Percentiles rank a stretch among this genome's conserved stretches.
Conservation (phyloP, 495 filamentous ascomycete genomes). For the Margaritispora aquatica region DNA sequence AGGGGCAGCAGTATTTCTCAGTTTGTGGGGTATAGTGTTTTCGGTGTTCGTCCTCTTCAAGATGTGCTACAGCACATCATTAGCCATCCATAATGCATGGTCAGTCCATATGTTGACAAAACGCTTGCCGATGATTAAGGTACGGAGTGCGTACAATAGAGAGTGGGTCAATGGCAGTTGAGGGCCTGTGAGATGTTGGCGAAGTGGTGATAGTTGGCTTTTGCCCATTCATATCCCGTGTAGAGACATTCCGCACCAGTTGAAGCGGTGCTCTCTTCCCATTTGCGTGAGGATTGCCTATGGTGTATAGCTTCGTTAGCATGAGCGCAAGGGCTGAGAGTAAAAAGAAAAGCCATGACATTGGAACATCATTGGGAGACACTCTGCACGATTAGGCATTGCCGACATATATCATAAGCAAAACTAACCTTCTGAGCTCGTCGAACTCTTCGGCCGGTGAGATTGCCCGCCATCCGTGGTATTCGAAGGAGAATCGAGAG, state of each 20-base stretch:
- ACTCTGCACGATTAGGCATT: not conserved
- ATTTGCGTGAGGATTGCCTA: conserved; percentile 23
- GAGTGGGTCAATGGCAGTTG: conserved; percentile 46
- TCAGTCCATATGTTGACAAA: not conserved
- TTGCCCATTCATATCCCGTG: conserved; percentile 13
- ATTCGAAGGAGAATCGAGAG: conserved; percentile 16
- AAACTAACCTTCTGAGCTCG: conserved; percentile 23
- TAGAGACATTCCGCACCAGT: conserved; percentile 24
- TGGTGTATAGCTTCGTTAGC: not conserved
- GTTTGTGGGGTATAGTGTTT: conserved; percentile 58
- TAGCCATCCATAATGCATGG: conserved; percentile 1
- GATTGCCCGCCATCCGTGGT: conserved; percentile 23
- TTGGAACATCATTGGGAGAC: conserved; percentile 4
- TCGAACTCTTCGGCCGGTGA: conserved; percentile 17
- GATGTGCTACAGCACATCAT: conserved; percentile 45
- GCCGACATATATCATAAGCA: not conserved
- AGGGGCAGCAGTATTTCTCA: conserved; percentile 45
- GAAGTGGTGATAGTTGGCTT: conserved; percentile 10
- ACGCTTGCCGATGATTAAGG: not conserved
- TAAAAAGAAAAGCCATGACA: conserved; percentile 5
- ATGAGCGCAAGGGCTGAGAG: conserved; percentile 5
- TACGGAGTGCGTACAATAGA: conserved; percentile 40
- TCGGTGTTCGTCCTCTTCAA: conserved; percentile 76
- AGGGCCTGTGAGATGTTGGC: conserved; percentile 11
- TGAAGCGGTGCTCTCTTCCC: conserved; percentile 27